Conservation (phyloP, 805 yeast species). For the Helenozyma baotianmanensis region DNA sequence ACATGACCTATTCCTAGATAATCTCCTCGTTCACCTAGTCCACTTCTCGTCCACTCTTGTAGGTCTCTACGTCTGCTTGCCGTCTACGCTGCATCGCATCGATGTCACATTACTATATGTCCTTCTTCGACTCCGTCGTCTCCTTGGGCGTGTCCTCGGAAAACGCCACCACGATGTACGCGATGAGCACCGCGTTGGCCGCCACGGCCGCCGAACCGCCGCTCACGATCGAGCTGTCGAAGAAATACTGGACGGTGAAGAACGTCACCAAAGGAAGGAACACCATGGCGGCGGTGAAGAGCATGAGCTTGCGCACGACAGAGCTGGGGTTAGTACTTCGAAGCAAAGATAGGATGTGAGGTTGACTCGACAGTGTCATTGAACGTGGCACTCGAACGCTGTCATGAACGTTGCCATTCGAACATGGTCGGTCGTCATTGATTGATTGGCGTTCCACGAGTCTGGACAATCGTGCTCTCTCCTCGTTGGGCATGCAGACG, state of each 20-base stretch:
- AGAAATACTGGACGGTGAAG: conserved; percentile 47
- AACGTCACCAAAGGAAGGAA: conserved; percentile 60
- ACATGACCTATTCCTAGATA: too few relatives aligned
- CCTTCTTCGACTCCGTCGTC: conserved; percentile 35
- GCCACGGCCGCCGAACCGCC: conserved; percentile 79
- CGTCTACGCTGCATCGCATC: too few relatives aligned
- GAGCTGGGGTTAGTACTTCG: conserved; percentile 31
- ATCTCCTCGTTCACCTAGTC: too few relatives aligned
- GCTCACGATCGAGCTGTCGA: conserved; percentile 56
- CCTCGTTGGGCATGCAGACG: not conserved
- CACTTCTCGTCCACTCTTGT: too few relatives aligned
- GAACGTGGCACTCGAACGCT: too few relatives aligned
- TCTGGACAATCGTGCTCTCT: too few relatives aligned
- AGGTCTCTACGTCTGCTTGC: too few relatives aligned
- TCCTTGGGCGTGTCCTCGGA: conserved; percentile 50
- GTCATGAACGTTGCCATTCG: too few relatives aligned
- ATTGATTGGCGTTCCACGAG: too few relatives aligned
- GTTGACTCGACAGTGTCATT: not conserved
- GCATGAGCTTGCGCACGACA: conserved; percentile 63
- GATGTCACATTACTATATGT: conserved; percentile 12
- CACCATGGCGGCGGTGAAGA: conserved; percentile 76
- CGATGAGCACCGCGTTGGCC: conserved; percentile 71
- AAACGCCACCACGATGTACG: conserved; percentile 71
- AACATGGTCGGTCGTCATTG: too few relatives aligned
- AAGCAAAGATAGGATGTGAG: not conserved